phyloP scores from a whole-genome alignment of 2,329 filamentous ascomycete species.

The Tolypocladium capitatum region DNA sequence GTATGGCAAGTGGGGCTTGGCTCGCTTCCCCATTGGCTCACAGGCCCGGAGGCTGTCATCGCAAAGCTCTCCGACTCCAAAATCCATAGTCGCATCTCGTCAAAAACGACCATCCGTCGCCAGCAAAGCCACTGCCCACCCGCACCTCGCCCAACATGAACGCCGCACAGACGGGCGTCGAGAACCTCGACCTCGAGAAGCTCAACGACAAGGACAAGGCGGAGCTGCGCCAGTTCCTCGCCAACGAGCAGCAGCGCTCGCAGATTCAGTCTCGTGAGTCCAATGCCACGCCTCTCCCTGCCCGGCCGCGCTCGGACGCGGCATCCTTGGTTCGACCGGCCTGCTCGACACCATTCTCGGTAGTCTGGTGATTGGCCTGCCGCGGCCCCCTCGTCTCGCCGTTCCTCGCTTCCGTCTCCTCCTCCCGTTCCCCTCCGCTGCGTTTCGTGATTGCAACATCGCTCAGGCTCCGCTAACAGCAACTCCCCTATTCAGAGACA shows the following conservation, averaged over 20 bases:
- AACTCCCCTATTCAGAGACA: constrained; percentile 28
- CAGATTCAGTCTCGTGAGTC: constrained; percentile 46
- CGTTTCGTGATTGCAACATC: not conserved
- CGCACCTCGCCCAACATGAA: constrained; percentile 17
- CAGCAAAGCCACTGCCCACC: not conserved
- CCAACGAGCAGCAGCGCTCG: constrained; percentile 77
- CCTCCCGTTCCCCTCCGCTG: not conserved
- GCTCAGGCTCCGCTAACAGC: not conserved
- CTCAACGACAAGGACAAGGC: constrained; percentile 73
- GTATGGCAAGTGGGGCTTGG: not conserved
- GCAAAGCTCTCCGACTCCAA: not conserved
- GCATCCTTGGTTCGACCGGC: not conserved
- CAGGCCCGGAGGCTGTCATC: not conserved
- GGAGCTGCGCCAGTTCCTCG: constrained; percentile 76
- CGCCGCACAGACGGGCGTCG: constrained; percentile 23
- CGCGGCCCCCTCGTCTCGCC: not conserved
- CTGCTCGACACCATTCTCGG: not conserved
- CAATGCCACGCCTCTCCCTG: not conserved
- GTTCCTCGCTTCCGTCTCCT: not conserved
- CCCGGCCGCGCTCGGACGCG: not conserved
- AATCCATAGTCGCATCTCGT: not conserved
- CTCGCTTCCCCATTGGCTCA: not conserved
- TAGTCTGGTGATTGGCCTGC: not conserved
- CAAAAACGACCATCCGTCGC: not conserved
- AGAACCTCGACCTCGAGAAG: constrained; percentile 53